Percentiles rank a stretch among this genome's conserved stretches.
Conservation (phyloP, 257 asterid genomes). For the Misopates orontium region DNA sequence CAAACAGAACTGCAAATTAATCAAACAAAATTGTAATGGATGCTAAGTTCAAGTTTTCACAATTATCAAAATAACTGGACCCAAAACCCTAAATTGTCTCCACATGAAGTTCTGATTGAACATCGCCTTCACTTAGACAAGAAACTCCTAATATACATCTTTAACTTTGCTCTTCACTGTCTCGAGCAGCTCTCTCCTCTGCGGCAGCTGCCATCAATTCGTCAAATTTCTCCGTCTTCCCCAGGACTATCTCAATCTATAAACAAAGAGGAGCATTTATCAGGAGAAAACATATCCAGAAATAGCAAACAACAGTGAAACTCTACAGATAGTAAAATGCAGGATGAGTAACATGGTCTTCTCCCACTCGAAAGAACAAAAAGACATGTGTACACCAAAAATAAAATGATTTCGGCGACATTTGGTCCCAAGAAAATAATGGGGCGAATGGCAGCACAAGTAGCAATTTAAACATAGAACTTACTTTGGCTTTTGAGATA, state of each 20-base stretch:
- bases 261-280: slow-evolving; percentile 6
- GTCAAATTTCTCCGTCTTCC: slow-evolving; percentile 51
- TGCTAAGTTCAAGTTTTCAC: slow-evolving; percentile 23
- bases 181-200: slow-evolving; percentile 38
- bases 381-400: neutral
- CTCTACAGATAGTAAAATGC: neutral
- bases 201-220: slow-evolving; percentile 61
- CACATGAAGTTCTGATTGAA: slow-evolving; percentile 24
- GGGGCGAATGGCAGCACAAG: neutral
- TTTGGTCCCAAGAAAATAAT: neutral
- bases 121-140: slow-evolving; percentile 24
- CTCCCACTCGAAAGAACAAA: neutral
- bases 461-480: slow-evolving; percentile 14
- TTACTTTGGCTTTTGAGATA: slow-evolving; percentile 73
- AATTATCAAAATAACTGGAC: slow-evolving; percentile 22
- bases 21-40: slow-evolving; percentile 20
- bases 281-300: neutral
- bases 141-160: slow-evolving; percentile 25
- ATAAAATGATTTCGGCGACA: neutral
- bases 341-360: neutral
- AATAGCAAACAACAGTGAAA: neutral
- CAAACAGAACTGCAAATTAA: slow-evolving; percentile 22
- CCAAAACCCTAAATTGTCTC: slow-evolving; percentile 33
- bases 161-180: slow-evolving; percentile 43
- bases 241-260: slow-evolving; percentile 55